Conservation (phyloP, 345 rosid genomes). For the Melaleuca alternifolia region DNA sequence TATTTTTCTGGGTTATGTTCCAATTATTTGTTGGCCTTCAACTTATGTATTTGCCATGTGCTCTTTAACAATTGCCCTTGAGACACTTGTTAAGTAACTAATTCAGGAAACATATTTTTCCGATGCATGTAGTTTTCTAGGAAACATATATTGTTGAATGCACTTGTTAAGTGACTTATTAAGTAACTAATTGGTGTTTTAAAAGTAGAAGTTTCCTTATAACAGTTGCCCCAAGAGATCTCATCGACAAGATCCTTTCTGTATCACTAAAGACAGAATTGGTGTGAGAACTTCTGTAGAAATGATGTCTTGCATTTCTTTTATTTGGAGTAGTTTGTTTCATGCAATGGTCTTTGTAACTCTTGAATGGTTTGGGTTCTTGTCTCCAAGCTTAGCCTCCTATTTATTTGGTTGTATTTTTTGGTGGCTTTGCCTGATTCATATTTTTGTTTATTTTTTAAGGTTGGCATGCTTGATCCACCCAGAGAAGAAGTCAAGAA, state of each 20-base stretch:
- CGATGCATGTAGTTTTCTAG: neutral
- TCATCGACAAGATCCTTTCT: neutral
- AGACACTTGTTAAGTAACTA: neutral
- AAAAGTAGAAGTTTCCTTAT: neutral
- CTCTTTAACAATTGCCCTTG: neutral
- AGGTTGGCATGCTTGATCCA: constrained; percentile 99
- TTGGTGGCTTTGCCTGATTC: neutral
- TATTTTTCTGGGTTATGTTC: neutral
- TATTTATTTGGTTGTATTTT: neutral
- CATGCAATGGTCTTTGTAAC: neutral
- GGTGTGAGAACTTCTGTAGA: neutral
- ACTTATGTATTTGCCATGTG: neutral
- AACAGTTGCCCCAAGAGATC: neutral
- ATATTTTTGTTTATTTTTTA: constrained; percentile 2
- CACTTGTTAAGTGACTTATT: neutral
- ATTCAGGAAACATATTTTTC: neutral
- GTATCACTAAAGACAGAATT: neutral
- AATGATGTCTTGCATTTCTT: neutral
- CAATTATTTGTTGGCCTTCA: neutral
- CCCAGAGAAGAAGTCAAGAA: constrained; percentile 94
- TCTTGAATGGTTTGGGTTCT: neutral
- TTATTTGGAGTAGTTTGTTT: neutral
- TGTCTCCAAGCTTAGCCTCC: neutral
- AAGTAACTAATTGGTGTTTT: neutral
- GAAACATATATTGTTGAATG: neutral